A percentile compares a stretch with the other conserved stretches of the same genome.
phyloP scores from a whole-genome alignment of 768 basidiomycete species.

The Leucosporidium yakuticum region DNA sequence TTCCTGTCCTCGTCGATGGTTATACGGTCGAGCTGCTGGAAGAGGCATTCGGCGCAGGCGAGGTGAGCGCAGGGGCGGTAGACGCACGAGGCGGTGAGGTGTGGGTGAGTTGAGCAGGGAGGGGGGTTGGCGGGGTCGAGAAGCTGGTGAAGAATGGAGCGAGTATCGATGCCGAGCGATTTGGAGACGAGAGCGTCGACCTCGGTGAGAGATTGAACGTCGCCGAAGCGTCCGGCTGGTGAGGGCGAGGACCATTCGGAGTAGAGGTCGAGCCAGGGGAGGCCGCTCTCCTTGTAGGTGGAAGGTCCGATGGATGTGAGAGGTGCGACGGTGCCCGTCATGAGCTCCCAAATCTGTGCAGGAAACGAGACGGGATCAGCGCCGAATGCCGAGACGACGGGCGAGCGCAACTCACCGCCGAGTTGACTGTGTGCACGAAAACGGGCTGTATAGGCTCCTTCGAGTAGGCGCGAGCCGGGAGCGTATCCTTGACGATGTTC shows the following conservation, averaged over 20 bases:
- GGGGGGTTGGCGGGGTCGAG: neutral
- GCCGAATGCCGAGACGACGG: neutral
- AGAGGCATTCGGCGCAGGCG: neutral
- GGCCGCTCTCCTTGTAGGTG: neutral
- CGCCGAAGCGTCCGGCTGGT: neutral
- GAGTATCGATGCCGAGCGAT: neutral
- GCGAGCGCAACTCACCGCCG: neutral
- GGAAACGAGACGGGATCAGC: neutral
- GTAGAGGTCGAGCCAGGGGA: conserved; percentile 11
- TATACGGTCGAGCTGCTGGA: too few relatives aligned
- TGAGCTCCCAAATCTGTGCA: neutral
- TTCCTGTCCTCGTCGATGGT: neutral
- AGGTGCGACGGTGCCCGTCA: neutral
- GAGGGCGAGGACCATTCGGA: neutral
- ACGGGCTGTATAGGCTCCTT: neutral
- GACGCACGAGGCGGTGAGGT: neutral
- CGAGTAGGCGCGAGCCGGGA: neutral
- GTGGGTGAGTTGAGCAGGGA: neutral
- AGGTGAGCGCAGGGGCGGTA: neutral
- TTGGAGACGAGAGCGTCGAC: conserved; percentile 1
- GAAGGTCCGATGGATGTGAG: neutral
- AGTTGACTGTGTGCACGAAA: conserved; percentile 2
- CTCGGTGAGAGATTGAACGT: neutral
- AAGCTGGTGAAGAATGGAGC: neutral
- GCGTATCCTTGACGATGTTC: neutral